Evolutionary conservation across 441 rosid species (phyloP).

Genomic region (Arabidopsis hybrid): DNA sequence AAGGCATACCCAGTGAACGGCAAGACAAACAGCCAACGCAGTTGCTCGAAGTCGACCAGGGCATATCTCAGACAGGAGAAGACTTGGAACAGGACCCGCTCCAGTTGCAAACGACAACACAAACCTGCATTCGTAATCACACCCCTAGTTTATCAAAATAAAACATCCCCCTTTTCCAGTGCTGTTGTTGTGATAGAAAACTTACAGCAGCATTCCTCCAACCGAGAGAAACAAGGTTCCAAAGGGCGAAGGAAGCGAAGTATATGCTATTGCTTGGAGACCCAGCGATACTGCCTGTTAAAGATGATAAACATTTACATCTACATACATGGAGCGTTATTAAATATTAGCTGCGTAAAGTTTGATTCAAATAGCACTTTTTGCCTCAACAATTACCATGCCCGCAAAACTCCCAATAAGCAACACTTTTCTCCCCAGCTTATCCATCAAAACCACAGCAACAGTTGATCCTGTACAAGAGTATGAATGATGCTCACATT

Average conservation of each 20-base stretch:
- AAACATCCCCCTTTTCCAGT: constrained; percentile 4
- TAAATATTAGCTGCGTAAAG: constrained; percentile 3
- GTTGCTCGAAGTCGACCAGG: constrained; percentile 73
- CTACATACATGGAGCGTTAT: constrained; percentile 17
- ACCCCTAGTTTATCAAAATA: constrained; percentile 3
- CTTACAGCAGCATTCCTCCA: constrained; percentile 82
- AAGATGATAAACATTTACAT: constrained; percentile 19
- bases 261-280: constrained; percentile 62
- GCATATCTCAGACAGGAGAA: constrained; percentile 77
- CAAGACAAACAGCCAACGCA: constrained; percentile 76
- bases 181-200: constrained; percentile 26
- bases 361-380: constrained; percentile 11
- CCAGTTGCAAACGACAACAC: constrained; percentile 70
- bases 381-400: constrained; percentile 54
- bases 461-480: constrained; percentile 57
- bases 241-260: constrained; percentile 53
- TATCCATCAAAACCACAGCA: constrained; percentile 77
- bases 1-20: constrained; percentile 72
- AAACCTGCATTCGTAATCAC: constrained; percentile 55
- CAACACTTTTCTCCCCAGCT: constrained; percentile 72
- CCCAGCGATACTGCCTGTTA: constrained; percentile 60
- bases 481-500: constrained; percentile 26
- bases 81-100: constrained; percentile 81
- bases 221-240: constrained; percentile 67
- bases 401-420: constrained; percentile 77